Evolutionary conservation across 176 grass and related monocot genomes (phyloP).

Genomic region (Phragmites australis): DNA sequence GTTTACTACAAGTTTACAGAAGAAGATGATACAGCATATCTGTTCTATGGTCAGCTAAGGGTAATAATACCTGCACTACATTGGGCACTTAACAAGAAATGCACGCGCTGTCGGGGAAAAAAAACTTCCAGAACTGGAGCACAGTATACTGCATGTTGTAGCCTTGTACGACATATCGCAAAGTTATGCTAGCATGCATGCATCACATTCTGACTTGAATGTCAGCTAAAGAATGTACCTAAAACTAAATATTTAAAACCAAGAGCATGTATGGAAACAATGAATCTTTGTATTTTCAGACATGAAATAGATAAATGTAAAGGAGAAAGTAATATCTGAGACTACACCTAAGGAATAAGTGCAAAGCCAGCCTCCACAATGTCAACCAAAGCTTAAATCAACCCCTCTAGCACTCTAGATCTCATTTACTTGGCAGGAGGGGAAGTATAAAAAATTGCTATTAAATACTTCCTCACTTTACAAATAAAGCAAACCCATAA

Average conservation of each 20-base stretch:
- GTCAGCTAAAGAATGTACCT: neutral
- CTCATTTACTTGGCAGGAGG: neutral
- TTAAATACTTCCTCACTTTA: neutral
- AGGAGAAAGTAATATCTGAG: conserved; percentile 1
- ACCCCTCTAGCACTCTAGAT: neutral
- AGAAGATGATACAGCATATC: neutral
- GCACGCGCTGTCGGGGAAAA: neutral
- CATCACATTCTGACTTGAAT: neutral
- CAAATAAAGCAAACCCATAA: conserved; percentile 10
- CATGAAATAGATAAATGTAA: neutral
- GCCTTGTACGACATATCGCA: neutral
- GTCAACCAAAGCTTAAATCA: neutral
- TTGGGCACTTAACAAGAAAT: neutral
- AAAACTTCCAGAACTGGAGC: neutral
- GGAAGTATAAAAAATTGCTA: neutral
- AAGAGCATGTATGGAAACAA: neutral
- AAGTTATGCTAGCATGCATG: neutral
- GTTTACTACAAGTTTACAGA: conserved; percentile 7
- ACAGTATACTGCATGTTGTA: neutral
- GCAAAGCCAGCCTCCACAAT: conserved; percentile 2
- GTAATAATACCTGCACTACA: neutral
- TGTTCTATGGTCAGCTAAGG: neutral
- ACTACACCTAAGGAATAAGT: neutral
- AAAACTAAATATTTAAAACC: neutral
- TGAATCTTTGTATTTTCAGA: neutral